A percentile compares a stretch with the other conserved stretches of the same genome.
Evolutionary conservation across 2,329 filamentous ascomycete species (phyloP).

Genomic region (Cladosporium sp.): DNA sequence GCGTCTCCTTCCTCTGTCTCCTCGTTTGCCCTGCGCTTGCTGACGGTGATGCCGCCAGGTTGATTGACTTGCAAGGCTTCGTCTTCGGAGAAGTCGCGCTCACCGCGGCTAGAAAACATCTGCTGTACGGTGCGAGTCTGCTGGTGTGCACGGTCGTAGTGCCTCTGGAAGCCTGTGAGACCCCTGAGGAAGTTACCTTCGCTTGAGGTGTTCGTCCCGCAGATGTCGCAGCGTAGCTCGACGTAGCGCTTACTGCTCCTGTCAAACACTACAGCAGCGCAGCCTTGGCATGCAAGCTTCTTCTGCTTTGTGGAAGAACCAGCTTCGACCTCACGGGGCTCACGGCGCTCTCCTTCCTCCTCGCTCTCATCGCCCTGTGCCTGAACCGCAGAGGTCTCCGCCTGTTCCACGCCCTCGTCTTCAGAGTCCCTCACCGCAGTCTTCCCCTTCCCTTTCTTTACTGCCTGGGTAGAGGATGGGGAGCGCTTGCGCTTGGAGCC

Average conservation of each 20-base stretch:
- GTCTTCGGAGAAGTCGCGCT: not conserved
- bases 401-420: no score
- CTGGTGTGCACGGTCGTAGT: not conserved
- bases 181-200: not conserved
- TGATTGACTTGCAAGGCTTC: not conserved
- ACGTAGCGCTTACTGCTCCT: not conserved
- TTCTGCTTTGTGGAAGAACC: no score
- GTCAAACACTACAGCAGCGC: no score
- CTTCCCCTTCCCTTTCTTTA: no score
- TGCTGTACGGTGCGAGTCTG: not conserved
- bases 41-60: not conserved
- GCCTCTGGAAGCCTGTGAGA: not conserved
- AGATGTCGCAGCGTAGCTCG: not conserved
- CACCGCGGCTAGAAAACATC: not conserved
- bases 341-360: no score
- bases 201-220: not conserved
- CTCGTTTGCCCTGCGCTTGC: not conserved
- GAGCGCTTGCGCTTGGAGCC: no score
- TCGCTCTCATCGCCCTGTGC: no score
- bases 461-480: no score
- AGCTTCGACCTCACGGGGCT: no score
- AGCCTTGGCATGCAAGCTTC: no score
- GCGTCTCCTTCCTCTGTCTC: not conserved
- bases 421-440: no score
- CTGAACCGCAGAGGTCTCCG: no score